phyloP scores from a whole-genome alignment of 2,329 filamentous ascomycete species.

The Bipolaris zeicola region DNA sequence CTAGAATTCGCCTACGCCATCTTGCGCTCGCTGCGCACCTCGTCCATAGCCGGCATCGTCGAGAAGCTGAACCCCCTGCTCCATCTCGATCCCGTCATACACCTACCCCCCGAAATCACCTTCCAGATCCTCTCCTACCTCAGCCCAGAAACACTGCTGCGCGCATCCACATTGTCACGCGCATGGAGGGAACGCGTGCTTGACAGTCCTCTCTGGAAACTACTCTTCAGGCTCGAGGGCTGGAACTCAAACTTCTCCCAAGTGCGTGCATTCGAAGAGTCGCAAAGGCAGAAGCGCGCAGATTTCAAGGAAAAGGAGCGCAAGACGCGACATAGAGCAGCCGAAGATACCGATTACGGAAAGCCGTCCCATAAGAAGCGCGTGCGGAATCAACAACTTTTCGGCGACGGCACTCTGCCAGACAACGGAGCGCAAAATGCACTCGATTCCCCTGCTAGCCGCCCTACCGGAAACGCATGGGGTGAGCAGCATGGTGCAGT shows the following conservation, averaged over 20 bases:
- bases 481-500: constrained; percentile 55
- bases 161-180: constrained; percentile 77
- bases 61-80: constrained; percentile 79
- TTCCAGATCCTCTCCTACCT: constrained; percentile 88
- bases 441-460: constrained; percentile 27
- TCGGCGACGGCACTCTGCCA: constrained; percentile 40
- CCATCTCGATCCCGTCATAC: constrained; percentile 87
- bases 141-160: constrained; percentile 78
- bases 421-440: constrained; percentile 31
- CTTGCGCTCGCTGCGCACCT: constrained; percentile 77
- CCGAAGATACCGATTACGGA: constrained; percentile 55
- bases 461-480: constrained; percentile 43
- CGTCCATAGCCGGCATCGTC: constrained; percentile 79
- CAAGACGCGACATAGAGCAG: constrained; percentile 53
- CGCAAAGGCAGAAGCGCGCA: constrained; percentile 49
- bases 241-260: constrained; percentile 74
- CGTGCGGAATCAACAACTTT: constrained; percentile 53
- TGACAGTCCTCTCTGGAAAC: constrained; percentile 86
- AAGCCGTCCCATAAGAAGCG: constrained; percentile 61
- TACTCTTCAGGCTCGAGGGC: constrained; percentile 81
- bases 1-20: constrained; percentile 81
- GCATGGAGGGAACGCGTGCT: constrained; percentile 81
- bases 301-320: constrained; percentile 49
- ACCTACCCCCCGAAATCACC: constrained; percentile 88
- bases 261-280: constrained; percentile 69